A percentile compares a stretch with the other conserved stretches of the same genome.
Conservation (phyloP, 148 eudicot species). For the Fagopyrum esculentum region DNA sequence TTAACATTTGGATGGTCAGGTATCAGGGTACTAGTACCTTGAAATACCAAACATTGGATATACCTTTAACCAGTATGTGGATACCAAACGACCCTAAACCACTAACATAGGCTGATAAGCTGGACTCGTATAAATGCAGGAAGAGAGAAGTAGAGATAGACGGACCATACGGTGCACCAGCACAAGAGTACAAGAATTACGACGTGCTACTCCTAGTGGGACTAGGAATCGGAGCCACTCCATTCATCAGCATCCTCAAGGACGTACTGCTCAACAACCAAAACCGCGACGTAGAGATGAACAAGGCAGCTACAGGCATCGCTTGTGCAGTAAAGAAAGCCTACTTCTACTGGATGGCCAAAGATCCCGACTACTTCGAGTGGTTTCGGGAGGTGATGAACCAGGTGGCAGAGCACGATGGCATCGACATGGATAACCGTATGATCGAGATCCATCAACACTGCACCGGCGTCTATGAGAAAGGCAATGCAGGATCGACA, state of each 20-base stretch:
- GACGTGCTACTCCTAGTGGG: conserved; percentile 48
- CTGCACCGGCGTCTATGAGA: conserved; percentile 42
- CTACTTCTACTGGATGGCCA: conserved; percentile 46
- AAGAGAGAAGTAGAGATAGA: conserved; percentile 37
- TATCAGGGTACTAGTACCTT: too few relatives aligned
- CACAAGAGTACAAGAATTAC: conserved; percentile 51
- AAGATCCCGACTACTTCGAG: conserved; percentile 40
- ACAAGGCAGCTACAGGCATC: background rate
- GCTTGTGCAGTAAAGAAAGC: conserved; percentile 28
- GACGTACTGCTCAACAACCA: conserved; percentile 34
- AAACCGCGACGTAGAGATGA: conserved; percentile 10
- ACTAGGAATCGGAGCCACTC: conserved; percentile 55
- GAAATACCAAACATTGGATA: too few relatives aligned
- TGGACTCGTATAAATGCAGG: too few relatives aligned
- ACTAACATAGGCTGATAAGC: too few relatives aligned
- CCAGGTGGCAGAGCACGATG: conserved; percentile 42
- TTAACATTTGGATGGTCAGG: too few relatives aligned
- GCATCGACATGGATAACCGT: conserved; percentile 11
- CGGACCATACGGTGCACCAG: conserved; percentile 59
- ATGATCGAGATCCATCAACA: conserved; percentile 46
- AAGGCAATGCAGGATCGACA: conserved; percentile 26
- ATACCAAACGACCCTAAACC: too few relatives aligned
- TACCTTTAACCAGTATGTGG: too few relatives aligned
- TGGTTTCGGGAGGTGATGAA: conserved; percentile 50
- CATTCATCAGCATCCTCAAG: conserved; percentile 50